Conservation (phyloP, 768 basidiomycete genomes). For the Boletus tylopilopsis region DNA sequence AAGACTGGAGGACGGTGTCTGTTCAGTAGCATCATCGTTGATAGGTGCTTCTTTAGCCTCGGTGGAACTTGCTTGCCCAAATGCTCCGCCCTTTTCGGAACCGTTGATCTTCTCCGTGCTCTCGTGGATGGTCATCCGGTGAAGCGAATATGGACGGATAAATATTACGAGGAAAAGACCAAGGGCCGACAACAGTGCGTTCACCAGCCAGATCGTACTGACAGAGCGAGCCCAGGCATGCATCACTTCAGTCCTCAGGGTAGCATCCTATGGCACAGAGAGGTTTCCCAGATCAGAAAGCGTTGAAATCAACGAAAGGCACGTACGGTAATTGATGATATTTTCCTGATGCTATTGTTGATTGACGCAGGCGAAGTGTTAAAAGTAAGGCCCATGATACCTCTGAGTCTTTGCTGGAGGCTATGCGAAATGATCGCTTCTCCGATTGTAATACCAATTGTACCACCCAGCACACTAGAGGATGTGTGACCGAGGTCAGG, state of each 20-base stretch:
- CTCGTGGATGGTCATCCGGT: too few species aligned
- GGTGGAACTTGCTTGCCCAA: too few species aligned
- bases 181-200: slow-evolving; percentile 53
- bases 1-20: too few species aligned
- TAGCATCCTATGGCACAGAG: slow-evolving; percentile 41
- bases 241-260: slow-evolving; percentile 44
- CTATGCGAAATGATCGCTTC: slow-evolving; percentile 68
- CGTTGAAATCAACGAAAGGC: not conserved
- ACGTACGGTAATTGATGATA: slow-evolving; percentile 33
- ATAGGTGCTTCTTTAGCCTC: too few species aligned
- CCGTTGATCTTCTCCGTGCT: too few species aligned
- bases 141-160: slow-evolving; percentile 56
- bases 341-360: slow-evolving; percentile 41
- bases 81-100: too few species aligned
- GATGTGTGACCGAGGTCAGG: too few species aligned
- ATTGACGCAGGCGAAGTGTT: slow-evolving; percentile 52
- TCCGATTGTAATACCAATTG: slow-evolving; percentile 67
- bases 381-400: slow-evolving; percentile 24
- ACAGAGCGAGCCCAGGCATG: slow-evolving; percentile 65
- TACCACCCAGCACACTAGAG: slow-evolving; percentile 64
- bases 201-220: slow-evolving; percentile 60
- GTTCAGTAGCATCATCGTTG: too few species aligned
- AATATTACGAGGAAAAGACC: slow-evolving; percentile 51
- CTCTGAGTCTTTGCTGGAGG: slow-evolving; percentile 14
- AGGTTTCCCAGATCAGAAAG: slow-evolving; percentile 32